Evolutionary conservation across 202 grass and related monocot genomes (phyloP), one percentile per base, ranked within the genome.

Genomic region (Digitaria exilis): DNA sequence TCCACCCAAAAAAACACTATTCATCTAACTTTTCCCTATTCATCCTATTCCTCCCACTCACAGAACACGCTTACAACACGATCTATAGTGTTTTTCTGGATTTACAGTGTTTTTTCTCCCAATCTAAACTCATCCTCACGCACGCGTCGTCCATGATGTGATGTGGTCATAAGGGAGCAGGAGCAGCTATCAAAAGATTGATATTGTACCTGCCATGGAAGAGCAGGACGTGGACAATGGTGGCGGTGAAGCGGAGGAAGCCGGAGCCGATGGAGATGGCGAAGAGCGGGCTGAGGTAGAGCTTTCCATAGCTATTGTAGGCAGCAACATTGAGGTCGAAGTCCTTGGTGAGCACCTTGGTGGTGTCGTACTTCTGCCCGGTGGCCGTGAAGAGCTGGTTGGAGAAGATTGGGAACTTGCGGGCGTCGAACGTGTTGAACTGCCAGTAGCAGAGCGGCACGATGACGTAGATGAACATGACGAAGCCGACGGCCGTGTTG

Each of bases 381-480:
- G 88, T 16, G 4, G 84, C 28, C 9, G 92, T 97, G 85, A 97
- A 97, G 73, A 97, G 88, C 87, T 97, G 90, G 76, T 97, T 97
- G 64, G 95, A 97, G 85, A 97, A 97, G 77, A 97, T 95, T 4
- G 95, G 95, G 71, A 95, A 97, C 54, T 69, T 80, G 29, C 87
- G 71, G 9, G 95, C 95, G 82, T 97, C 95, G 63, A 97, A 97
- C 22, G 95, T 95, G 90, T 95, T 84, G 84, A 84, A 97, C 72
- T 76, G 88, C 95, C 95, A 95, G 71, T 97, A 97, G 88, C 95
- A 94, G 60, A 97, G 48, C 52, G 95, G 95, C 25, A 95, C 82
- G 58, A 97, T 95, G 76, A 97, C 30, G 88, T 97, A 97, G 86
- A 97, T 85, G 86, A 97, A 97, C 88, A 97, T 93, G 86, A 97